Evolutionary conservation across 345 rosid species (phyloP).

Genomic region (Gossypioides kirkii): DNA sequence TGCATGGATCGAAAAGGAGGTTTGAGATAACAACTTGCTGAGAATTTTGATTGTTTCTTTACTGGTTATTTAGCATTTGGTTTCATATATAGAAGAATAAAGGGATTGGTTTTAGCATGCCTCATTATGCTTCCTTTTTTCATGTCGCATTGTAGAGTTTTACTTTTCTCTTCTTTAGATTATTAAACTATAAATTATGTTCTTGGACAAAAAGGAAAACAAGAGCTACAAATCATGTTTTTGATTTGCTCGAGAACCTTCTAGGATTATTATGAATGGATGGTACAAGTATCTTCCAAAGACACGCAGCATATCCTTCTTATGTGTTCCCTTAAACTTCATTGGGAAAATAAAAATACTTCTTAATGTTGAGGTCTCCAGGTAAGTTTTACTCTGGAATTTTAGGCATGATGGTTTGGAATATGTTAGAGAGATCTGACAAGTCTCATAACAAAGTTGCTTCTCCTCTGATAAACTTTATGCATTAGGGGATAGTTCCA

Average conservation of each 20-base stretch:
- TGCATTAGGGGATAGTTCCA: conserved; percentile 2
- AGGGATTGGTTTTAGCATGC: not conserved
- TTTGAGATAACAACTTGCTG: conserved; percentile 17
- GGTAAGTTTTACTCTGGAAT: not conserved
- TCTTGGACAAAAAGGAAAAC: not conserved
- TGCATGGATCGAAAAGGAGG: conserved; percentile 95
- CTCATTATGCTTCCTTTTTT: not conserved
- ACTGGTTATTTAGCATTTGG: not conserved
- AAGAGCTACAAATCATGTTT: not conserved
- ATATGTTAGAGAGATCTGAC: not conserved
- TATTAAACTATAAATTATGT: not conserved
- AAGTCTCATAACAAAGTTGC: not conserved
- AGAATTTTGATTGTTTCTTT: conserved; percentile 1
- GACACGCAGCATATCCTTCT: not conserved
- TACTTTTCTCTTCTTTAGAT: not conserved
- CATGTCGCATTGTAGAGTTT: not conserved
- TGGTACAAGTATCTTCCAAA: not conserved
- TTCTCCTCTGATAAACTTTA: not conserved
- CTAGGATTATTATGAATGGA: not conserved
- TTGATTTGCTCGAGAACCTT: not conserved
- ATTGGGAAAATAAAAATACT: not conserved
- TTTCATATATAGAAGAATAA: not conserved
- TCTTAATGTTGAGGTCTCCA: not conserved
- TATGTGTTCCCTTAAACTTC: not conserved
- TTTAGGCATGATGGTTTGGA: not conserved